Base-by-base conservation (phyloP, 2,329 filamentous ascomycete species). In the Huntiella omanensis region DNA sequence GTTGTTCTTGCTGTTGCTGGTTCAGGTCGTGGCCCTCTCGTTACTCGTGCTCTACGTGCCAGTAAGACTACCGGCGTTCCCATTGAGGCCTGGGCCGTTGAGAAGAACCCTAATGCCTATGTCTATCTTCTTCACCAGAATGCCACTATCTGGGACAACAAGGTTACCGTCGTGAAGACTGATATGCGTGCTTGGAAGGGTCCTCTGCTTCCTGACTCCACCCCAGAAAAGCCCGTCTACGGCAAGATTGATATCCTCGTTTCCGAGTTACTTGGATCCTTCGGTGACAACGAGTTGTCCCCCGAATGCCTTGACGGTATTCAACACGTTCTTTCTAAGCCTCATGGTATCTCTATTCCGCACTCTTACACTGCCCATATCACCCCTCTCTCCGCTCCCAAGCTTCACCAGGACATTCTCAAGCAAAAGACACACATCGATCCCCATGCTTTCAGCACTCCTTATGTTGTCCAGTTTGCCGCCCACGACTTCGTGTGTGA, bases 181-280 rank as follows among this genome's bases (percentile, higher is more conserved):
- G 91, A 98, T 59, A 98, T 98, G 91, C 79, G 91, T 42, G 80
- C 80, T 50, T 98, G 92, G 92, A 82, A 83, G 55, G 92, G 92
- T 0, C 88, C 88, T 1, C 58, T 73, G 1, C 56, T 70, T 13
- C 63, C 65, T 43, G 59, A 64, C 50, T 60, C 65, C 6, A 55
- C 61, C 3, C 57, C 63, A 37, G 57, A 60, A 37, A 62, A 66
- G 3, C 66, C 68, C 11, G 63, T 69, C 4, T 64, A 74, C 53
- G 71, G 73, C 53, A 77, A 79, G 56, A 80, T 98, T 37, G 91
- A 98, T 59, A 94, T 98, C 46, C 66, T 98, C 3, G 77, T 98
- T 22, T 95, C 87, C 2, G 91, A 98, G 61, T 74, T 98, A 0
- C 73, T 98, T 0, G 91, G 86, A 34, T 95, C 87, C 2, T 98